A percentile compares a stretch with the other conserved stretches of the same genome.
Evolutionary conservation across 352 stramenopile genomes (phyloP).

Genomic region (Ophiocytium majus): DNA sequence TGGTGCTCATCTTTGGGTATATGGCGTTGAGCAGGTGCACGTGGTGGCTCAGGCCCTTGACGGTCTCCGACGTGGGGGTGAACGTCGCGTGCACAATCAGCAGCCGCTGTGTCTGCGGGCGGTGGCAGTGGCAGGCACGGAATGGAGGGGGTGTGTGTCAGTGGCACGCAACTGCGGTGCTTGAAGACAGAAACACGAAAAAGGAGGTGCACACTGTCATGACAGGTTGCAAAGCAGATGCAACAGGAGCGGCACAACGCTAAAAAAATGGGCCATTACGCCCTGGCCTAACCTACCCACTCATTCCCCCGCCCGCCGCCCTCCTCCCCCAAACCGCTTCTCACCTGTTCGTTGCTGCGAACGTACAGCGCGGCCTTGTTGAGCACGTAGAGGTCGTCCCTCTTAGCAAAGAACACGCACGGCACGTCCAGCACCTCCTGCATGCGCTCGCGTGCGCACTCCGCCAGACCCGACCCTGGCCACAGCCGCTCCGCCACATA

Average conservation of each 20-base stretch:
- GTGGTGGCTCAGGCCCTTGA: constrained; percentile 27
- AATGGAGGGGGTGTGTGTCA: too few species aligned
- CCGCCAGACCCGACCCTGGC: not conserved
- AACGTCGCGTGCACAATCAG: not conserved
- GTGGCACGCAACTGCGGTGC: too few species aligned
- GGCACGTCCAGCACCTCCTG: constrained; percentile 65
- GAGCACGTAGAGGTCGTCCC: constrained; percentile 80
- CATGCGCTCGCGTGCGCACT: constrained; percentile 24
- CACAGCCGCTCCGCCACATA: not conserved
- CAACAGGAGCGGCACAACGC: too few species aligned
- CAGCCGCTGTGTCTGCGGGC: not conserved
- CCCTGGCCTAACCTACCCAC: too few species aligned
- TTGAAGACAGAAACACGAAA: too few species aligned
- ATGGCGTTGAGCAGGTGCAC: constrained; percentile 83
- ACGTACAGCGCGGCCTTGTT: constrained; percentile 93
- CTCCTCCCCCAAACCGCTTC: too few species aligned
- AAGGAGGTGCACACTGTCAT: too few species aligned
- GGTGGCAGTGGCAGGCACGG: too few species aligned
- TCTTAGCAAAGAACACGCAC: constrained; percentile 87
- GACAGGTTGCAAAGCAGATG: too few species aligned
- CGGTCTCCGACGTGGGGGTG: not conserved
- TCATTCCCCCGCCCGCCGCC: too few species aligned
- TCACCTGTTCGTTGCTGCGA: constrained; percentile 33
- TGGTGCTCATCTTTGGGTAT: constrained; percentile 83
- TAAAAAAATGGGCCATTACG: too few species aligned